phyloP scores from a whole-genome alignment of 495 filamentous ascomycete genomes.

The Neurospora africana region DNA sequence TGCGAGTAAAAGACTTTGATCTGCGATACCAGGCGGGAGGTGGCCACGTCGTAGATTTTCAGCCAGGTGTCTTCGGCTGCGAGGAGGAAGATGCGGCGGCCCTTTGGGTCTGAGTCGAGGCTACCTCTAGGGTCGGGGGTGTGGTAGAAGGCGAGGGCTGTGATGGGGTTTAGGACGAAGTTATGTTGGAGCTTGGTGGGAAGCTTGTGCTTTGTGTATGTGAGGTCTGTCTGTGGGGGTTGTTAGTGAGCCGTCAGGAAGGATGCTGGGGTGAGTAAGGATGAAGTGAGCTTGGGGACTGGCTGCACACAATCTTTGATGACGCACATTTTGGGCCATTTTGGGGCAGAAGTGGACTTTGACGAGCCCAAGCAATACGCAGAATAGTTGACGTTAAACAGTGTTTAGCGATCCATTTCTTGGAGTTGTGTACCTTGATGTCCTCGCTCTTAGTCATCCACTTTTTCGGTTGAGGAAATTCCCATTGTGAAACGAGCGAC shows the following conservation, averaged over 20 bases:
- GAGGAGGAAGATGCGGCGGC: slow-evolving; percentile 42
- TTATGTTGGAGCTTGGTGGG: slow-evolving; percentile 19
- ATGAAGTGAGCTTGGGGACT: neutral
- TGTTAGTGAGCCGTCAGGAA: neutral
- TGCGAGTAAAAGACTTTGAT: slow-evolving; percentile 49
- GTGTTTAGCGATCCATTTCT: neutral
- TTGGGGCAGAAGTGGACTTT: no score
- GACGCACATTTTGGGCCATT: slow-evolving; percentile 6
- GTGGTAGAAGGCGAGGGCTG: slow-evolving; percentile 42
- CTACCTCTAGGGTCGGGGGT: neutral
- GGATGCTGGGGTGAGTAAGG: neutral
- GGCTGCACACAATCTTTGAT: neutral
- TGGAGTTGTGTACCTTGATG: neutral
- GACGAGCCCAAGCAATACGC: no score
- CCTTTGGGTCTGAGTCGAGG: slow-evolving; percentile 4
- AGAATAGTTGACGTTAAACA: no score
- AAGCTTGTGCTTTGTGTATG: neutral
- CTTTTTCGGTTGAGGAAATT: neutral
- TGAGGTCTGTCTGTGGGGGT: neutral
- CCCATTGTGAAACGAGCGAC: neutral
- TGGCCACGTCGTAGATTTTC: slow-evolving; percentile 43
- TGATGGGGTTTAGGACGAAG: slow-evolving; percentile 43
- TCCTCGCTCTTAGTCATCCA: no score
- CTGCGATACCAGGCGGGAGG: slow-evolving; percentile 24
- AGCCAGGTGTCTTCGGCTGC: slow-evolving; percentile 67